These are phyloP conservation scores for Lathyrus sativus DNA, from an alignment of 306 rosid genomes.

Conservation along the genomic window DNA sequence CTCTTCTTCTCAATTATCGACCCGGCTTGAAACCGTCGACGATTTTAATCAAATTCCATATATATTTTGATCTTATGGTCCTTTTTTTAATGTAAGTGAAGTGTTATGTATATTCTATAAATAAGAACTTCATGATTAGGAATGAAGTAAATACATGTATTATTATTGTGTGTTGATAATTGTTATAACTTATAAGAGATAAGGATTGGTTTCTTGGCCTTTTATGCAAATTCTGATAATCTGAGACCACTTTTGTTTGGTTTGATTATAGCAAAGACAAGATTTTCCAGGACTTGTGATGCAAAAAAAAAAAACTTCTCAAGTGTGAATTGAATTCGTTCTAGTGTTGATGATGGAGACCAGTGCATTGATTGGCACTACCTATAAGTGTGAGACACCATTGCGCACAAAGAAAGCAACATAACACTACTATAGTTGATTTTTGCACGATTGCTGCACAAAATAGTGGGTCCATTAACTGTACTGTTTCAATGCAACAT, in stretches of 20 bases:
- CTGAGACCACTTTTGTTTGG: slow-evolving; percentile 25
- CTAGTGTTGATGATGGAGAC: slow-evolving; percentile 32
- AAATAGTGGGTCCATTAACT: slow-evolving; percentile 44
- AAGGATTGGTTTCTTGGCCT: slow-evolving; percentile 30
- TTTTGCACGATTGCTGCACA: slow-evolving; percentile 40
- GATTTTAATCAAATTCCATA: slow-evolving; percentile 68
- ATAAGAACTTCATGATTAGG: slow-evolving; percentile 20
- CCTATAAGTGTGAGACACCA: slow-evolving; percentile 39
- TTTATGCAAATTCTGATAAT: slow-evolving; percentile 29
- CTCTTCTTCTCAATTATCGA: slow-evolving; percentile 46
- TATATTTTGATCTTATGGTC: slow-evolving; percentile 41
- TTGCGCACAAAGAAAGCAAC: slow-evolving; percentile 49
- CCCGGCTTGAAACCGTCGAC: slow-evolving; percentile 48
- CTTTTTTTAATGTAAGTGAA: slow-evolving; percentile 22
- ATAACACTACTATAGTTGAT: slow-evolving; percentile 37
- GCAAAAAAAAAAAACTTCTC: neutral
- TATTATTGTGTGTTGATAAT: slow-evolving; percentile 27
- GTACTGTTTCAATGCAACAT: slow-evolving; percentile 43
- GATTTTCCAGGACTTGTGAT: too few relatives aligned
- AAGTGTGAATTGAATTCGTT: slow-evolving; percentile 30
- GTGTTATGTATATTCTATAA: slow-evolving; percentile 35
- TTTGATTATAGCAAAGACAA: slow-evolving; percentile 31
- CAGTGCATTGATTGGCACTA: slow-evolving; percentile 37
- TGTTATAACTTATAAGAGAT: slow-evolving; percentile 14
- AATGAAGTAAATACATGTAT: slow-evolving; percentile 27